A percentile compares a stretch with the other conserved stretches of the same genome.
Evolutionary conservation across 306 rosid species (phyloP).

Genomic region (Cucurbita maxima): DNA sequence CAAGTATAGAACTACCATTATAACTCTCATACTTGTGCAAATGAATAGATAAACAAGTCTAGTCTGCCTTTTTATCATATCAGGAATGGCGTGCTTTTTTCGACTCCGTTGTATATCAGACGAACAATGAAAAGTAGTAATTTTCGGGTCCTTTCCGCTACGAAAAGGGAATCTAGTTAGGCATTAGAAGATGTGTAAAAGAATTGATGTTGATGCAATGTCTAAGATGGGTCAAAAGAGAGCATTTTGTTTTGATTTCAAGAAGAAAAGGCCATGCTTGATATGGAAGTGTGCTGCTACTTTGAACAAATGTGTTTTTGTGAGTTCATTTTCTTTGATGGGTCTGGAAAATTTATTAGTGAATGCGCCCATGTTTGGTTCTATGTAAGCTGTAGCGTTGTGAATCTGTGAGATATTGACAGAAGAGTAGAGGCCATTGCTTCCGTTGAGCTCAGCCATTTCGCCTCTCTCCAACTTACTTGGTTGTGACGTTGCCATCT

Average conservation of each 20-base stretch:
- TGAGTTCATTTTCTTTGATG: background rate
- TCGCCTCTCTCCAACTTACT: background rate
- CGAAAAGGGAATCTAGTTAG: background rate
- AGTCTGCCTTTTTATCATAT: background rate
- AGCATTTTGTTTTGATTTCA: background rate
- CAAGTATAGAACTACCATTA: constrained; percentile 19
- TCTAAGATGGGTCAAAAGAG: background rate
- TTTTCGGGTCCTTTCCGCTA: background rate
- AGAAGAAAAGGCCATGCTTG: background rate
- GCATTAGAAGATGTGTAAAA: background rate
- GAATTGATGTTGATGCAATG: background rate
- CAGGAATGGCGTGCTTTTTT: background rate
- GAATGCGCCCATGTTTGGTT: background rate
- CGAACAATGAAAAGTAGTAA: background rate
- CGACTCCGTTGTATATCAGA: background rate
- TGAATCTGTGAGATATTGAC: background rate
- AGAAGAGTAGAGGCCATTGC: background rate
- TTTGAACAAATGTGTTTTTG: background rate
- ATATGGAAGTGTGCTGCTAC: background rate
- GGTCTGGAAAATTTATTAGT: background rate
- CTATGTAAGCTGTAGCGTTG: background rate
- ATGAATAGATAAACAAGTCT: background rate
- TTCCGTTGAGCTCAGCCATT: background rate
- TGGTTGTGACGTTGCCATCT: background rate
- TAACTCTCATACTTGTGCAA: background rate